Conservation (phyloP, 2,329 filamentous ascomycete species). For the Talaromyces atroroseus region DNA sequence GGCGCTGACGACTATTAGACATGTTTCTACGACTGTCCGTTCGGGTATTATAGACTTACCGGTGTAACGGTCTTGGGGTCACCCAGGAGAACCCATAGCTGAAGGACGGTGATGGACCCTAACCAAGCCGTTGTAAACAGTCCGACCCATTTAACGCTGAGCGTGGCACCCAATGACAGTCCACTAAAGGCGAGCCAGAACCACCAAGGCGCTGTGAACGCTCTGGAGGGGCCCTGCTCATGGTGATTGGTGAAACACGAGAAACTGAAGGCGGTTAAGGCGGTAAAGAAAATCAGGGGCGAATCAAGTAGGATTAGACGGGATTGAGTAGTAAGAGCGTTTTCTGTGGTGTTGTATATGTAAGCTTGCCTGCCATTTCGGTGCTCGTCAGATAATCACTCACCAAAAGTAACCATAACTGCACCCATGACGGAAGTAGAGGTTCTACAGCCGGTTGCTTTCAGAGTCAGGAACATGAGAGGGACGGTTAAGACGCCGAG, state of each 20-base stretch:
- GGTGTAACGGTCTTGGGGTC: conserved; percentile 80
- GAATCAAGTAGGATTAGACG: conserved; percentile 94
- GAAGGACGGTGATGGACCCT: conserved; percentile 78
- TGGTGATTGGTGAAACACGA: conserved; percentile 95
- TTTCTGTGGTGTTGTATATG: conserved; percentile 55
- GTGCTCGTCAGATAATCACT: conserved; percentile 16
- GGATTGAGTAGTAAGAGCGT: conserved; percentile 89
- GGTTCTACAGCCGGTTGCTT: conserved; percentile 82
- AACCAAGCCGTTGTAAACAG: conserved; percentile 99
- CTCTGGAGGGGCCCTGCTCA: conserved; percentile 80
- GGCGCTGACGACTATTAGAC: conserved; percentile 46
- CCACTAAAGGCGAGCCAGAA: conserved; percentile 91
- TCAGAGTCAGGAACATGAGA: conserved; percentile 89
- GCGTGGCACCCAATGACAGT: conserved; percentile 79
- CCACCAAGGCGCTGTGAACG: conserved; percentile 91
- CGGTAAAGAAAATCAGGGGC: conserved; percentile 87
- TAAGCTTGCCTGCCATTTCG: conserved; percentile 13
- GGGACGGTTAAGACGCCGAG: conserved; percentile 84
- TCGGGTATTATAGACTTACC: conserved; percentile 39
- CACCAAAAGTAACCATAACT: conserved; percentile 84
- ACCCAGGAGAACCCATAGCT: conserved; percentile 92
- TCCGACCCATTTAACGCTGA: conserved; percentile 98
- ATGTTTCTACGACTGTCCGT: neutral
- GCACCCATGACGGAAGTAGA: conserved; percentile 78
- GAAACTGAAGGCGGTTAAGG: conserved; percentile 84